Percentiles rank a stretch among this genome's conserved stretches.
These are phyloP conservation scores for Begonia masoniana DNA, from an alignment of 306 rosid genomes.

Conservation along the genomic window DNA sequence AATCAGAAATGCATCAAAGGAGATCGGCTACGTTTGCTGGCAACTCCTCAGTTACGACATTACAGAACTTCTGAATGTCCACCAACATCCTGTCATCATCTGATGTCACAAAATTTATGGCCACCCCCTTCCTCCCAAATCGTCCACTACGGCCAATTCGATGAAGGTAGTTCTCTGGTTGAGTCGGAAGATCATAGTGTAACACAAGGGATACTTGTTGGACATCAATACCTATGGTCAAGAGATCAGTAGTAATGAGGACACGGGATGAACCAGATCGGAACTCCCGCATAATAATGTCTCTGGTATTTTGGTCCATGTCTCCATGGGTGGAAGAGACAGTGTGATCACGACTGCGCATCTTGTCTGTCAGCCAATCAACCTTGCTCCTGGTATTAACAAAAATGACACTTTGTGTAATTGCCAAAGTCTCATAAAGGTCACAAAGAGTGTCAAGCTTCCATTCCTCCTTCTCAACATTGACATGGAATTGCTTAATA, in stretches of 20 bases:
- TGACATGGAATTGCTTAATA: constrained; percentile 53
- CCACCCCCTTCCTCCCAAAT: constrained; percentile 62
- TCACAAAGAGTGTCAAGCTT: constrained; percentile 60
- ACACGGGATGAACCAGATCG: constrained; percentile 74
- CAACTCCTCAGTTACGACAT: constrained; percentile 51
- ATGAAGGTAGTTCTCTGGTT: constrained; percentile 57
- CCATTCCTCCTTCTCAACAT: constrained; percentile 57
- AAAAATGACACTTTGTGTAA: constrained; percentile 57
- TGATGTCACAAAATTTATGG: constrained; percentile 49
- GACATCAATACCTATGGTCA: constrained; percentile 63
- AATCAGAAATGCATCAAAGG: constrained; percentile 28
- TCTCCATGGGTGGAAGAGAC: constrained; percentile 70
- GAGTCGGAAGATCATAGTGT: constrained; percentile 58
- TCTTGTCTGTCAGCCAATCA: constrained; percentile 58
- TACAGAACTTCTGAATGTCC: constrained; percentile 48
- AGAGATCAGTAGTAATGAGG: constrained; percentile 52
- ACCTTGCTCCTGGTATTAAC: constrained; percentile 64
- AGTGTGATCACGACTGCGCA: constrained; percentile 54
- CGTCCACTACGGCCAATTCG: constrained; percentile 64
- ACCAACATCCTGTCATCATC: constrained; percentile 52
- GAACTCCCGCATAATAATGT: constrained; percentile 67
- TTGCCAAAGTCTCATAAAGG: constrained; percentile 53
- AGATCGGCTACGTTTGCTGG: constrained; percentile 66
- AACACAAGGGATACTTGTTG: constrained; percentile 59
- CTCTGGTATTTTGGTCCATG: constrained; percentile 72